A percentile compares a stretch with the other conserved stretches of the same genome.
These are phyloP conservation scores for Emergomyces pasteurianus DNA, from an alignment of 2,329 filamentous ascomycete species.

Conservation along the genomic window DNA sequence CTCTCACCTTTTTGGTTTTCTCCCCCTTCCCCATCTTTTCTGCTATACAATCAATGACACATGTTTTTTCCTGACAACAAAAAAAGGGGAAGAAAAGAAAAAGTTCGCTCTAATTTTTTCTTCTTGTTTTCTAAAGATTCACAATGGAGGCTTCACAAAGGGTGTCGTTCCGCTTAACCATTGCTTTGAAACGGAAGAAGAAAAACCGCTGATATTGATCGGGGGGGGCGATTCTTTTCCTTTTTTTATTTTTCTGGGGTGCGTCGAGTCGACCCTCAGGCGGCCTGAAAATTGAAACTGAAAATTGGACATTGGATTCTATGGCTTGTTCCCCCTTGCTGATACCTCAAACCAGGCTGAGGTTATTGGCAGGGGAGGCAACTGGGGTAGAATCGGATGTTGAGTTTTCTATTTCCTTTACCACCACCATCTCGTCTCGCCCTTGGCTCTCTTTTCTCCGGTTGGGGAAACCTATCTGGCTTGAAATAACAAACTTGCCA, in stretches of 20 bases:
- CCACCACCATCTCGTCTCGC: background rate
- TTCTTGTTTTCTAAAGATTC: conserved; percentile 23
- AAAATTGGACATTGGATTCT: background rate
- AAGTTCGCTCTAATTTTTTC: background rate
- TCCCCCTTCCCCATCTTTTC: background rate
- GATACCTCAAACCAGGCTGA: background rate
- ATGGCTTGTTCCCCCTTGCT: background rate
- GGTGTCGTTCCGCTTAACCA: conserved; percentile 48
- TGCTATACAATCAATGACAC: background rate
- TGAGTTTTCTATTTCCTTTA: background rate
- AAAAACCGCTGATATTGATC: background rate
- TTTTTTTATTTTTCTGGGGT: background rate
- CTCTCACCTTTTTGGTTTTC: background rate
- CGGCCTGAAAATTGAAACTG: background rate
- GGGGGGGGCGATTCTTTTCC: background rate
- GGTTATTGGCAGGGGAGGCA: background rate
- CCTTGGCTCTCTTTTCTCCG: background rate
- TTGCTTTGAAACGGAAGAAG: conserved; percentile 14
- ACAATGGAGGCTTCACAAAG: conserved; percentile 47
- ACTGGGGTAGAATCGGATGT: background rate
- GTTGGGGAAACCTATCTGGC: background rate
- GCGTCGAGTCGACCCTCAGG: conserved; percentile 1
- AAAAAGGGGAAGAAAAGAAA: background rate
- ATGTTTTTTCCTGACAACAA: background rate
- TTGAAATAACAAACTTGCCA: background rate